Evolutionary conservation across 768 basidiomycete species (phyloP), one percentile per base, ranked within the genome.

Genomic region (Lactarius indigo): DNA sequence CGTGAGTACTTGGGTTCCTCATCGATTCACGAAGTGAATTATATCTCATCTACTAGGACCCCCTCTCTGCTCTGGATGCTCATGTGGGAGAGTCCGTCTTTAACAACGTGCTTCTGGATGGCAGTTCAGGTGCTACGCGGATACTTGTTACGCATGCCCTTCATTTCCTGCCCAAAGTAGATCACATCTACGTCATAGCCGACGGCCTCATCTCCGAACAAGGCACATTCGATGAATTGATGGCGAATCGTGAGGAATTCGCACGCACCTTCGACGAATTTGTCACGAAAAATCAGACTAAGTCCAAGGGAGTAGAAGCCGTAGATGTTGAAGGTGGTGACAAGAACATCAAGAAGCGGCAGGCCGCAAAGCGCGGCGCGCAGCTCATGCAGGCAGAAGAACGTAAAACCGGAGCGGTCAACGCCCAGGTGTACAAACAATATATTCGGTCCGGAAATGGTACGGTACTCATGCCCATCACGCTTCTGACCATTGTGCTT

Each of bases 91-190:
- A 91, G 75, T 83, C 86, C 4, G 87, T 96, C 17, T 94, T 96
- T 79, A 85, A 91, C 72, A 88, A 95, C 65, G 90, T 94, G 13
- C 83, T 96, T 57, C 81, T 86, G 64, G 84, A 85, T 62, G 83
- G 81, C 18, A 79, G 85, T 18, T 73, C 79, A 6, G 84, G 82
- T 54, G 92, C 92, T 75, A 96, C 95, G 9, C 84, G 92, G 35
- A 81, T 98, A 57, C 85, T 98, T 59, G 94, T 96, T 57, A 98
- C 95, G 0, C 94, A 96, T 72, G 93, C 92, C 1, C 81, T 96
- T 9, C 94, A 96, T 76, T 91, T 96, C 79, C 83, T 98, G 30
- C 90, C 91, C 1, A 81, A 90, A 64, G 91, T 92, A 31, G 94
- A 96, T 75, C 91, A 92, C 73, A 89, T 98, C 73, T 87, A 88